phyloP scores from a whole-genome alignment of 495 filamentous ascomycete species.

The Annulohypoxylon maeteangense region DNA sequence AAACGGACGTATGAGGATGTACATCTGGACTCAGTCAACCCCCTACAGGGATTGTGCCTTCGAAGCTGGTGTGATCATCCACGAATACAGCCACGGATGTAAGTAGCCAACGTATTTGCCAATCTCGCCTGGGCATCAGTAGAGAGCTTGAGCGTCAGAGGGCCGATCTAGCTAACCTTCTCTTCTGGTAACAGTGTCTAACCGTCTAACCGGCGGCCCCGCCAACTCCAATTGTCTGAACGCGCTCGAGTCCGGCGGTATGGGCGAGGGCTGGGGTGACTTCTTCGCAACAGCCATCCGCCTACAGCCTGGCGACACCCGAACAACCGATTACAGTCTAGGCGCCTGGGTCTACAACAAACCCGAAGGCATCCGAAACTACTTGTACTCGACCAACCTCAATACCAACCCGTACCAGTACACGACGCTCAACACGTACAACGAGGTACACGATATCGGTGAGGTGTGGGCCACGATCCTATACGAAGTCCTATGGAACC shows the following conservation, averaged over 20 bases:
- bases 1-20: slow-evolving; percentile 63
- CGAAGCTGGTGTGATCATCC: slow-evolving; percentile 61
- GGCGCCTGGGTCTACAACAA: slow-evolving; percentile 59
- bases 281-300: slow-evolving; percentile 64
- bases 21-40: slow-evolving; percentile 53
- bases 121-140: not conserved
- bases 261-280: slow-evolving; percentile 68
- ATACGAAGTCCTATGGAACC: slow-evolving; percentile 64
- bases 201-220: slow-evolving; percentile 67
- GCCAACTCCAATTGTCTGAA: slow-evolving; percentile 59
- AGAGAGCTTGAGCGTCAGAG: too few species aligned
- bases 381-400: slow-evolving; percentile 62
- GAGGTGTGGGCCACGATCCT: slow-evolving; percentile 65
- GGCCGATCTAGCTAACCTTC: not conserved
- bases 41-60: slow-evolving; percentile 60
- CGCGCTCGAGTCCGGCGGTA: slow-evolving; percentile 58
- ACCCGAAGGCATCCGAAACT: slow-evolving; percentile 56
- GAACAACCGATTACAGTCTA: slow-evolving; percentile 56
- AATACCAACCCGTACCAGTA: slow-evolving; percentile 60
- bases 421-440: slow-evolving; percentile 51
- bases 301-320: slow-evolving; percentile 59
- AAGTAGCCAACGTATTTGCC: slow-evolving; percentile 27
- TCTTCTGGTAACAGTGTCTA: slow-evolving; percentile 54
- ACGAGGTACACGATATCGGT: slow-evolving; percentile 59
- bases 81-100: slow-evolving; percentile 57